Evolutionary conservation across 345 rosid species (phyloP), one percentile per base, ranked within the genome.

Genomic region (Psidium friedrichsthalianum): DNA sequence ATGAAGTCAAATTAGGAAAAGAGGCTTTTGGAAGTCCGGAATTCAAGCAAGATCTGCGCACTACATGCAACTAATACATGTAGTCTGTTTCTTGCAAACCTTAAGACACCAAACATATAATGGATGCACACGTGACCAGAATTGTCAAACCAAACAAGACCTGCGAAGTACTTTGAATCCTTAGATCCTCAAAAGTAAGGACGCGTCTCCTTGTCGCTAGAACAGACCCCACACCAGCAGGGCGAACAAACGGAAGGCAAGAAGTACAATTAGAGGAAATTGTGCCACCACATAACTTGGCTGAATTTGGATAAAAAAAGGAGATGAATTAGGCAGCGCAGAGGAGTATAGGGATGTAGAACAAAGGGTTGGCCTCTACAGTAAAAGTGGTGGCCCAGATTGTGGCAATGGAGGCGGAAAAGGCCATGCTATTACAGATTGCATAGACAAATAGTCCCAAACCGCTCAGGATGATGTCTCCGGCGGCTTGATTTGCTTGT

Each of bases 261-360:
- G 4, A 51, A 51, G 52, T 51, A 51, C 42, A 51, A 11, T 0
- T 51, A 51, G 52, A 6, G 2, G 2, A 57, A 0, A 4, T 57
- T 2, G 15, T 57, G 15, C 59, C 59, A 2, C 27, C n/a, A 8
- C 14, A 57, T 5, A 1, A 15, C 14, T 1, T 11, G 5, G 5
- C 16, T 8, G 11, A 40, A 54, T 54, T 22, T 18, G 6, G 0
- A 25, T 57, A 29, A 4, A 13, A 13, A 57, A 0, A n/a, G 32
- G 25, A 25, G 5, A 5, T 2, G 2, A 5, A 15, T 8, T 11
- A 13, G 5, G 47, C 0, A 24, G 2, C 27, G 1, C 1, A 24
- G 27, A 56, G 27, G 11, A 56, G 27, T 8, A 56, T 1, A 21
- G n/a, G 58, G n/a, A 24, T 21, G 58, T 56, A 22, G 9, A 56